Evolutionary conservation across 2,329 filamentous ascomycete genomes (phyloP).

Genomic region (Remersonia thermophila): DNA sequence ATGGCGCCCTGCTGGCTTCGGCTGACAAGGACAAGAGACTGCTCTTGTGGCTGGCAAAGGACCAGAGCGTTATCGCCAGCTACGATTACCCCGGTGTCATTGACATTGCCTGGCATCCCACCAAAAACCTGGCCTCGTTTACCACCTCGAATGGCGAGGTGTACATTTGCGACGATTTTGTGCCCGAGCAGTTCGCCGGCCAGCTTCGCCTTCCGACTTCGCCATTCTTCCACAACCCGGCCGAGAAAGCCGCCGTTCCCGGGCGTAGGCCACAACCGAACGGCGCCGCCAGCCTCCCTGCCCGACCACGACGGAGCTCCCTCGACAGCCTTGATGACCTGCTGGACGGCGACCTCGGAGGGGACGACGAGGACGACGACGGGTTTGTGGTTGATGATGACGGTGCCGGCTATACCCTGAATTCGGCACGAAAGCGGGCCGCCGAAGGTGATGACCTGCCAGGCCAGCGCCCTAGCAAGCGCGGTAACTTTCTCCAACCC

Average conservation of each 20-base stretch:
- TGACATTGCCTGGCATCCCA: slow-evolving; percentile 82
- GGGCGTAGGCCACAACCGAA: slow-evolving; percentile 43
- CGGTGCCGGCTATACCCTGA: slow-evolving; percentile 72
- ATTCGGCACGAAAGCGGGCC: slow-evolving; percentile 36
- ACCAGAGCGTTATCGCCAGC: slow-evolving; percentile 66
- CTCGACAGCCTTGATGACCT: slow-evolving; percentile 73
- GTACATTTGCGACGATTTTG: slow-evolving; percentile 70
- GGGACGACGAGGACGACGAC: slow-evolving; percentile 41
- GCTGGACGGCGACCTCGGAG: slow-evolving; percentile 40
- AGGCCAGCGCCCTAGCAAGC: slow-evolving; percentile 35
- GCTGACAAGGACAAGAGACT: slow-evolving; percentile 58
- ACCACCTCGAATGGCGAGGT: slow-evolving; percentile 88
- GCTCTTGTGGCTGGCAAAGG: slow-evolving; percentile 78
- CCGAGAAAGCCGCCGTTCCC: slow-evolving; percentile 58
- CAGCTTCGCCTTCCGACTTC: slow-evolving; percentile 51
- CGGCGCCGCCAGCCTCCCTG: slow-evolving; percentile 38
- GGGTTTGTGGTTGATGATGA: slow-evolving; percentile 94
- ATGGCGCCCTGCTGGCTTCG: slow-evolving; percentile 73
- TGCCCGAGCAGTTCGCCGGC: slow-evolving; percentile 44
- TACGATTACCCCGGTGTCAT: slow-evolving; percentile 75
- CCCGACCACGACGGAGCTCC: slow-evolving; percentile 47
- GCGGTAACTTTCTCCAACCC: slow-evolving; percentile 41
- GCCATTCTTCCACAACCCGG: slow-evolving; percentile 73
- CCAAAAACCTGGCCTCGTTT: slow-evolving; percentile 78
- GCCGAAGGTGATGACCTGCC: slow-evolving; percentile 40